These are phyloP conservation scores for Ustilago bromivora DNA, from an alignment of 1,284 basidiomycete species.

Conservation along the genomic window DNA sequence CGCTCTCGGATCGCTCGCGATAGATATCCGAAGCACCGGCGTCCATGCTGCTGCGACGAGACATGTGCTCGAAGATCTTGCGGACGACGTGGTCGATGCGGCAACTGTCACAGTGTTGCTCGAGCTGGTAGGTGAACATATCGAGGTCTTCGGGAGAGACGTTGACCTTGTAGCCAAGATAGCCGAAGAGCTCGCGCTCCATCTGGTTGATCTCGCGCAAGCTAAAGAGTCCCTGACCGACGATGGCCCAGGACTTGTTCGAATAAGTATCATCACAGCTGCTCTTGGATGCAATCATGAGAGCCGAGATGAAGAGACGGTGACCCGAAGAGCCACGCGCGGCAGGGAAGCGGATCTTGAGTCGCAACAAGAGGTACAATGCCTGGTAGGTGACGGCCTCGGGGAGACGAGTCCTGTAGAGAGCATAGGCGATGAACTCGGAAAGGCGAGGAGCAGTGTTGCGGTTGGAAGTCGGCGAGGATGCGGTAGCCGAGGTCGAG, in stretches of 20 bases:
- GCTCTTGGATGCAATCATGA: constrained; percentile 69
- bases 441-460: constrained; percentile 62
- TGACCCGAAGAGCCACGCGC: constrained; percentile 69
- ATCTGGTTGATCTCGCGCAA: constrained; percentile 69
- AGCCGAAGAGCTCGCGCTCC: constrained; percentile 70
- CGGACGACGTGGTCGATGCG: constrained; percentile 44
- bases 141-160: constrained; percentile 61
- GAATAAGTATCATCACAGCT: constrained; percentile 69
- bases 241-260: constrained; percentile 70
- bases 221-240: constrained; percentile 68
- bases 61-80: constrained; percentile 40
- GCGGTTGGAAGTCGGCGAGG: constrained; percentile 30
- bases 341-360: constrained; percentile 68
- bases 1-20: constrained; percentile 40
- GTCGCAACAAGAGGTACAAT: constrained; percentile 63
- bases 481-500: constrained; percentile 60
- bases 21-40: constrained; percentile 9
- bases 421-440: constrained; percentile 69
- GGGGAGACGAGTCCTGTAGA: constrained; percentile 68
- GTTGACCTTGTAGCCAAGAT: constrained; percentile 67
- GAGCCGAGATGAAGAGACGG: constrained; percentile 69
- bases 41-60: constrained; percentile 35
- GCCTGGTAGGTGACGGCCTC: constrained; percentile 67
- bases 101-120: constrained; percentile 42
- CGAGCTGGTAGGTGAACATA: constrained; percentile 60